A percentile compares a stretch with the other conserved stretches of the same genome.
phyloP scores from a whole-genome alignment of 2,329 filamentous ascomycete genomes.

The Phoma herbarum region DNA sequence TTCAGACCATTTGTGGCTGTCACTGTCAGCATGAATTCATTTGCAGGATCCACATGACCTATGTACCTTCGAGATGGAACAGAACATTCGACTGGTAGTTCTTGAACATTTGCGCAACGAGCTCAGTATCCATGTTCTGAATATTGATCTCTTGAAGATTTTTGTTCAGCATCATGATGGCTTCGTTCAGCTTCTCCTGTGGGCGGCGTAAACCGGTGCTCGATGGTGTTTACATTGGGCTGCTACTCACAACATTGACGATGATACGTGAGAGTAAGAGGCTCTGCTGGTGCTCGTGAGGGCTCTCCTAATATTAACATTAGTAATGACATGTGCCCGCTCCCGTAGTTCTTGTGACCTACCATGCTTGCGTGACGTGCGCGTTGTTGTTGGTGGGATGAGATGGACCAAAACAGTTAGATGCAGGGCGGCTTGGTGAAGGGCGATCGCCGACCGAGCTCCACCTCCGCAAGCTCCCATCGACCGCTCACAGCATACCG shows the following conservation, averaged over 20 bases:
- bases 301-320: conserved; percentile 73
- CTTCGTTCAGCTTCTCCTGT: conserved; percentile 97
- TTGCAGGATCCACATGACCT: not conserved
- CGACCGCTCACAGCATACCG: conserved; percentile 13
- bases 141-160: conserved; percentile 96
- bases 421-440: conserved; percentile 30
- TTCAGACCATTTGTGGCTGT: conserved; percentile 84
- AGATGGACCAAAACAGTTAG: conserved; percentile 41
- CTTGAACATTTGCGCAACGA: conserved; percentile 99
- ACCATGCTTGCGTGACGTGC: conserved; percentile 41
- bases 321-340: not conserved
- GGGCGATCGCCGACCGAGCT: conserved; percentile 27
- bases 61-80: conserved; percentile 91
- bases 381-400: conserved; percentile 36
- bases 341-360: conserved; percentile 2
- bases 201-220: conserved; percentile 14
- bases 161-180: conserved; percentile 91
- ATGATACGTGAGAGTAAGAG: conserved; percentile 93
- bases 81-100: conserved; percentile 98
- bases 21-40: conserved; percentile 9
- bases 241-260: conserved; percentile 86
- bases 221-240: conserved; percentile 1
- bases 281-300: conserved; percentile 97
- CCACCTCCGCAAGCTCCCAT: conserved; percentile 34
- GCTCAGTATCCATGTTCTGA: conserved; percentile 98